A percentile compares a stretch with the other conserved stretches of the same genome.
phyloP scores from a whole-genome alignment of 164 flowering plant genomes.

The Magnolia sinica region DNA sequence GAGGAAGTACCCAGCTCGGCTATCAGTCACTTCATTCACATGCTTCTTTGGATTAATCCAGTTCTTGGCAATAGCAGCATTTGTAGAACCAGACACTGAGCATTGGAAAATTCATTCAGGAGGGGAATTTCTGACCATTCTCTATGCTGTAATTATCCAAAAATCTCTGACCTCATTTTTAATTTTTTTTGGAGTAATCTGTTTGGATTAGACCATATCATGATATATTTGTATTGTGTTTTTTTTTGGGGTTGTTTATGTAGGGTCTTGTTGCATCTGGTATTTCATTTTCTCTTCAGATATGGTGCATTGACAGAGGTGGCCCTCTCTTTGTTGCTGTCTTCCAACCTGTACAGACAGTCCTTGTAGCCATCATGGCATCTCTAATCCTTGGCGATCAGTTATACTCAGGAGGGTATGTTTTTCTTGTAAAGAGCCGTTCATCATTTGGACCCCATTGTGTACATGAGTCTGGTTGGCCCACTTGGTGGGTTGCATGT shows the following conservation, averaged over 20 bases:
- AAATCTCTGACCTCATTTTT: neutral
- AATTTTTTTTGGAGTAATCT: neutral
- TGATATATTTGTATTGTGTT: neutral
- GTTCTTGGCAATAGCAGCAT: conserved; percentile 56
- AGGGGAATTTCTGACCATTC: conserved; percentile 58
- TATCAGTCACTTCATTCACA: conserved; percentile 70
- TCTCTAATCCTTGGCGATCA: conserved; percentile 67
- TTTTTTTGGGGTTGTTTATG: neutral
- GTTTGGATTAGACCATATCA: neutral
- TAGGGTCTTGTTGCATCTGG: conserved; percentile 83
- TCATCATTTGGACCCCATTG: neutral
- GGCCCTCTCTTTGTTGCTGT: conserved; percentile 76
- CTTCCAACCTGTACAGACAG: conserved; percentile 72
- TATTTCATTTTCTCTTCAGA: conserved; percentile 58
- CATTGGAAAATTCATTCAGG: conserved; percentile 61
- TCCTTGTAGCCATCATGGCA: conserved; percentile 73
- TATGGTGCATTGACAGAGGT: conserved; percentile 79
- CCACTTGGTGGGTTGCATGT: neutral
- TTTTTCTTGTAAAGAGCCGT: neutral
- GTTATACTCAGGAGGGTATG: conserved; percentile 70
- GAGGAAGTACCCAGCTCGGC: conserved; percentile 78
- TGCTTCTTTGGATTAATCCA: conserved; percentile 77
- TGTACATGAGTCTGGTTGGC: neutral
- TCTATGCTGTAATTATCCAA: conserved; percentile 57
- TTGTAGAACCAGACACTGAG: conserved; percentile 46